A percentile compares a stretch with the other conserved stretches of the same genome.
These are phyloP conservation scores for Ceratocystiopsis minuta DNA, from an alignment of 2,329 filamentous ascomycete species.

Conservation along the genomic window DNA sequence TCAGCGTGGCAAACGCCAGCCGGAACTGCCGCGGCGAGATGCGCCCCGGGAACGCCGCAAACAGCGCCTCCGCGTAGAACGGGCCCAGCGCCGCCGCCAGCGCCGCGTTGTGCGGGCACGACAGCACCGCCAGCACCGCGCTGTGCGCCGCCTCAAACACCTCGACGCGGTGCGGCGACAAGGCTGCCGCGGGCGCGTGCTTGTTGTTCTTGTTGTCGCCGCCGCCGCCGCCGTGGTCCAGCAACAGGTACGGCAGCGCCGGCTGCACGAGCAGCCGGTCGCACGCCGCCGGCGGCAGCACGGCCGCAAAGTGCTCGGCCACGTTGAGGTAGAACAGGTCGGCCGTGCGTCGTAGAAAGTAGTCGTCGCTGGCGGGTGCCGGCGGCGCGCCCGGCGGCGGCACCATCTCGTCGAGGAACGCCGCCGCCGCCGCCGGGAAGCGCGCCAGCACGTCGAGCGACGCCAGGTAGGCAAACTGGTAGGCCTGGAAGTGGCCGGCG, in stretches of 20 bases:
- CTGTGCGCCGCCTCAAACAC: constrained; percentile 84
- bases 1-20: constrained; percentile 68
- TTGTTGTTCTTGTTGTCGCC: constrained; percentile 15
- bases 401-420: constrained; percentile 47
- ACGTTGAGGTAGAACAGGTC: constrained; percentile 80
- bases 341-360: constrained; percentile 16
- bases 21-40: constrained; percentile 76
- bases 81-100: constrained; percentile 56
- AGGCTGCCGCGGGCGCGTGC: constrained; percentile 12
- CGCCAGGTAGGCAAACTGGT: constrained; percentile 66
- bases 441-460: constrained; percentile 65
- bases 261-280: constrained; percentile 59
- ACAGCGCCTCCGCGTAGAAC: constrained; percentile 68
- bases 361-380: constrained; percentile 8
- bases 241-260: constrained; percentile 50
- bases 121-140: constrained; percentile 61
- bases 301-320: constrained; percentile 63
- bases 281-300: constrained; percentile 46
- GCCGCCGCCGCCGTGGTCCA: no score
- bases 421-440: constrained; percentile 46
- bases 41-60: constrained; percentile 59
- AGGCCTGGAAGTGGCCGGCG: constrained; percentile 60
- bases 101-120: constrained; percentile 57
- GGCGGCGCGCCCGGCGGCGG: constrained; percentile 20
- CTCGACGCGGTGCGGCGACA: constrained; percentile 28